These are phyloP conservation scores for Taphrina communis DNA, from an alignment of 1,139 yeast species.

Conservation along the genomic window DNA sequence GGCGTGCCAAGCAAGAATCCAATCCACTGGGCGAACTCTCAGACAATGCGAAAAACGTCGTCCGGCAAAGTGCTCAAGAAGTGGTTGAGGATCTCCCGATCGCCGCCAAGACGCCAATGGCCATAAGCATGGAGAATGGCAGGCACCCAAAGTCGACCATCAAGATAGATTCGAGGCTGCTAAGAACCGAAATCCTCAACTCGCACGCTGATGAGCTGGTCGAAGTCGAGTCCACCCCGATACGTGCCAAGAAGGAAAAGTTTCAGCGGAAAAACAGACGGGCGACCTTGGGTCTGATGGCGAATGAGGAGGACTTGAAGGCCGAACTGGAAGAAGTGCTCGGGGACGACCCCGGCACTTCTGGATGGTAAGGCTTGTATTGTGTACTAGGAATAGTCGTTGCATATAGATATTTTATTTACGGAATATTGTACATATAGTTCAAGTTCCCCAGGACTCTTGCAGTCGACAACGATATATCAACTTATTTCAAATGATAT, in stretches of 20 bases:
- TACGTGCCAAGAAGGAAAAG: constrained; percentile 28
- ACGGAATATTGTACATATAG: background rate
- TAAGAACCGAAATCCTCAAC: background rate
- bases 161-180: constrained; percentile 32
- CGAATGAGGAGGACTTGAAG: constrained; percentile 21
- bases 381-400: background rate
- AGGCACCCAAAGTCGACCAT: constrained; percentile 28
- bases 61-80: constrained; percentile 5
- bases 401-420: background rate
- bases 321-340: constrained; percentile 33
- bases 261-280: constrained; percentile 29
- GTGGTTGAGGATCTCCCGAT: background rate
- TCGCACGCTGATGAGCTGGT: background rate
- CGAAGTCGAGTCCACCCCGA: constrained; percentile 29
- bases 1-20: background rate
- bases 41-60: constrained; percentile 13
- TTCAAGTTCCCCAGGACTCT: background rate
- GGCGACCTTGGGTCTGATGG: constrained; percentile 29
- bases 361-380: constrained; percentile 3
- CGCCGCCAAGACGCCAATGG: constrained; percentile 36
- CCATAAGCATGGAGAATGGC: constrained; percentile 31
- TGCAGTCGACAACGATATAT: background rate
- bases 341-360: constrained; percentile 14
- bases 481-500: constrained; percentile 4
- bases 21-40: constrained; percentile 3